Evolutionary conservation across 169 alveolate genomes (phyloP).

Genomic region (Neospora caninum): DNA sequence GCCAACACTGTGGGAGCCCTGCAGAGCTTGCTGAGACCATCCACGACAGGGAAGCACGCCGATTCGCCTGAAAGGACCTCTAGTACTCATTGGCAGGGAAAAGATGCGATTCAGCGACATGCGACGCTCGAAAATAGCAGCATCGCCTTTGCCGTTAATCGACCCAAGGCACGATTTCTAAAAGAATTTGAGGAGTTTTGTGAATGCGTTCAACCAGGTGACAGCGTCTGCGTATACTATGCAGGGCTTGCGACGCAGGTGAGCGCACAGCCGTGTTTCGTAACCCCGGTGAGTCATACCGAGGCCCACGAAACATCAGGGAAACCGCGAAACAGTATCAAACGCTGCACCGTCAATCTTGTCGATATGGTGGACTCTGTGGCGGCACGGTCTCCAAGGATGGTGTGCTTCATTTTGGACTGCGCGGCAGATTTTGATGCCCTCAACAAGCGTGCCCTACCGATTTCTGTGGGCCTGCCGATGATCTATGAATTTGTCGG

Average conservation of each 20-base stretch:
- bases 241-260: background rate
- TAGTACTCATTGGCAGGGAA: background rate
- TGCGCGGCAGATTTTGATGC: background rate
- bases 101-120: background rate
- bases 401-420: background rate
- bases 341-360: background rate
- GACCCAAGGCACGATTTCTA: background rate
- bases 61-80: background rate
- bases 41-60: background rate
- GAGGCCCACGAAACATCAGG: background rate
- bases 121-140: background rate
- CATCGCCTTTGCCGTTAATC: background rate
- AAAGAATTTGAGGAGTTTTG: background rate
- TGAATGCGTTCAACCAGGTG: background rate
- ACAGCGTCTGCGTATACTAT: background rate
- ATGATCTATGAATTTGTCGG: background rate
- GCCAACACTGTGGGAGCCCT: slow-evolving; percentile 2
- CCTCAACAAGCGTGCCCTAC: background rate
- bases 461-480: background rate
- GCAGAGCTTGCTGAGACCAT: background rate
- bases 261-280: background rate
- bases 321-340: background rate
- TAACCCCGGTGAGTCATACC: background rate
- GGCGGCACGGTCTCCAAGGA: background rate
- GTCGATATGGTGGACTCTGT: background rate